Evolutionary conservation across 805 yeast species (phyloP), one percentile per base, ranked within the genome.

Genomic region (Candida ascalaphidarum): DNA sequence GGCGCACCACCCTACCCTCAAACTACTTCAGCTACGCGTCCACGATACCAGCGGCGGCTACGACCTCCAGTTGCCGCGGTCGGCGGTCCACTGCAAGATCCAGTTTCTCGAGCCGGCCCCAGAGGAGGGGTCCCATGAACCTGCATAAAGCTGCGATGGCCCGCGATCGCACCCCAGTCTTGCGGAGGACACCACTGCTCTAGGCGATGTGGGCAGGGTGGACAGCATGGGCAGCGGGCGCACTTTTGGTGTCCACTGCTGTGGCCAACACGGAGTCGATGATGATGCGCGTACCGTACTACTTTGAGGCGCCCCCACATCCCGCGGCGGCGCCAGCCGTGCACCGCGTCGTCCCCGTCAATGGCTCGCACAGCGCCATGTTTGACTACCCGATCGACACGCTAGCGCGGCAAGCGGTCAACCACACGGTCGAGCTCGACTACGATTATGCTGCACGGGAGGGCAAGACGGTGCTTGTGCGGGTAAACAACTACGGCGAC

Each of bases 191-290:
- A n/a, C n/a, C n/a, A n/a, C n/a, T n/a, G n/a, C n/a, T n/a, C n/a
- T n/a, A n/a, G n/a, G n/a, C n/a, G n/a, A n/a, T n/a, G n/a, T n/a
- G n/a, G n/a, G n/a, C n/a, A n/a, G n/a, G n/a, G n/a, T n/a, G n/a
- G n/a, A n/a, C n/a, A n/a, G n/a, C n/a, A n/a, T n/a, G n/a, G n/a
- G n/a, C n/a, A n/a, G n/a, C n/a, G n/a, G n/a, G n/a, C n/a, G n/a
- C n/a, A n/a, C n/a, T 8, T 6, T 17, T 17, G 18, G 18, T 17
- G 18, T 6, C 18, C 18, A 6, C 8, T 7, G 23, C 13, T 11
- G 15, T 21, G 32, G 65, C 61, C 17, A 62, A 62, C 28, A 62
- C 69, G 1, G 69, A 62, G 33, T 48, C 63, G 2, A 39, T 45
- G 16, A 28, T 55, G 11, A 25, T 59, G 17, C 29, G 32, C 20